A percentile compares a stretch with the other conserved stretches of the same genome.
phyloP scores from a whole-genome alignment of 169 alveolate genomes.

The Plasmodium knowlesi region DNA sequence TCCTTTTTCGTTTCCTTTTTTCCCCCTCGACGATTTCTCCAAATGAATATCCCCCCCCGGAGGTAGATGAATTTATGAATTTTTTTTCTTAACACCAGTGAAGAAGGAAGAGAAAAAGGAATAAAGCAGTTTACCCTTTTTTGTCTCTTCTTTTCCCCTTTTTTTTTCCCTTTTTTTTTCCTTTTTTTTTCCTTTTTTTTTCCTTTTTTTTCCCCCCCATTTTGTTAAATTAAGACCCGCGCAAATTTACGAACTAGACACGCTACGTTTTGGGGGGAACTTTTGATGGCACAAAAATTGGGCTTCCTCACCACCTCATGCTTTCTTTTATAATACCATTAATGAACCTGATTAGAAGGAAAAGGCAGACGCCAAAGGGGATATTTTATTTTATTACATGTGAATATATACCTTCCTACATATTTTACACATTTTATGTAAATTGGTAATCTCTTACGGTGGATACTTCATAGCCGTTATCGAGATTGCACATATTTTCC shows the following conservation, averaged over 20 bases:
- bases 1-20: background rate
- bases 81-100: background rate
- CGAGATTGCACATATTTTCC: background rate
- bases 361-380: background rate
- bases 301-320: background rate
- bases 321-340: background rate
- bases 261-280: background rate
- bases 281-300: background rate
- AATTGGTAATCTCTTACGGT: background rate
- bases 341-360: background rate
- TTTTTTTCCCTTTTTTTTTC: background rate
- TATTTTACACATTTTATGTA: background rate
- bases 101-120: background rate
- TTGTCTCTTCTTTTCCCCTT: background rate
- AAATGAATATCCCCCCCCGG: background rate
- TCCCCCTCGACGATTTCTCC: background rate
- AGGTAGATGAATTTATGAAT: background rate
- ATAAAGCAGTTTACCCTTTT: background rate
- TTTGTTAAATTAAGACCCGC: background rate
- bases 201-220: background rate
- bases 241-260: background rate
- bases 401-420: background rate
- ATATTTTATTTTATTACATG: background rate
- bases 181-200: background rate
- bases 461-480: background rate